Evolutionary conservation across 2,329 filamentous ascomycete species (phyloP), one percentile per base, ranked within the genome.

Genomic region (Colletotrichum neosansevieriae): DNA sequence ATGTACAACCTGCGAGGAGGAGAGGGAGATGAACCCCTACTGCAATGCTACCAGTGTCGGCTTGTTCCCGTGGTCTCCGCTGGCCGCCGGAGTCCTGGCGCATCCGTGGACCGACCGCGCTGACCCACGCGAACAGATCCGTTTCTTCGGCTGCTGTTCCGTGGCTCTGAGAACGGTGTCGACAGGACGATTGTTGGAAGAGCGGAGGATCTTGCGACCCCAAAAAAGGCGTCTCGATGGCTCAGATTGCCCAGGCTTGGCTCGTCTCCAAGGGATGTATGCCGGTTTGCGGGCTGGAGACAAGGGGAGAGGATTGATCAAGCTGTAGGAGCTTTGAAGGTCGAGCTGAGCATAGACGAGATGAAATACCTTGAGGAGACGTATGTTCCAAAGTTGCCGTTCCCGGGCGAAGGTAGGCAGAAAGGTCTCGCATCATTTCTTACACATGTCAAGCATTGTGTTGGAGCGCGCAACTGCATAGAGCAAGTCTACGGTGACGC

Each of bases 1-100:
- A 79, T 83, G 11, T 84, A 88, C 71, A 87, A 84, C 68, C 74
- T 80, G 88, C 0, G 88, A 91, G 72, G 88, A 90, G 67, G 88
- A 81, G 70, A 71, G 79, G 13, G 79, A 81, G 63, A 81, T 80
- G 79, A 80, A 74, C 32, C 74, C 76, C 2, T 82, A 76, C 69
- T 83, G 82, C 57, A 77, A 80, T 6, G 77, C 76, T 38, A 82
- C 79, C 2, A 78, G 78, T 6, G 79, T 80, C 36, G 79, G 78
- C 12, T 51, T 80, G 17, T 60, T 71, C 32, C 62, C 69, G 21
- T 69, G 66, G 61, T 69, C 66, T 2, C 66, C 66, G 3, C 42
- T 69, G 10, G 57, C 53, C 2, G 66, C 66, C 10, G 66, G 66
- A 17, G 57, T 69, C n/a, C 62, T 69, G 13, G 38, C 61, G 36